Base-by-base conservation (phyloP, 352 stramenopile genomes). In the Globisporangium nunn region DNA sequence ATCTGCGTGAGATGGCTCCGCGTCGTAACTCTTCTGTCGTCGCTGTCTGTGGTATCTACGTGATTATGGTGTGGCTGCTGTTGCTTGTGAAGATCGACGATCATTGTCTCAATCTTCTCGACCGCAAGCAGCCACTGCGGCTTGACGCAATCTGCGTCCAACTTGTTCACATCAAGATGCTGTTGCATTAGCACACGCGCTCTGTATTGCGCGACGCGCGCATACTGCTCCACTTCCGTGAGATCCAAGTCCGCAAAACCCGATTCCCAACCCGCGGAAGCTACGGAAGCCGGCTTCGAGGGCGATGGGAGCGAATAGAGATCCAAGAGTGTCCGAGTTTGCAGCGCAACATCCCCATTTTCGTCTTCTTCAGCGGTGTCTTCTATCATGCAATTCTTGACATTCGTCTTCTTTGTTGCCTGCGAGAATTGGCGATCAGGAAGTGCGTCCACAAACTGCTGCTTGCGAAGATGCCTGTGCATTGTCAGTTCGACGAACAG, bases 201-300 rank as follows among this genome's bases (percentile, higher is more conserved):
- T 33, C 78, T 76, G 29, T 87, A 88, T 58, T 87, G 76, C 1
- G 69, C 76, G 12, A 86, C n/a, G 23, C 78, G 71, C 12, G 66
- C 78, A 49, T 87, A 88, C 12, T 64, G 63, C 28, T 79, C 60
- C 15, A 88, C 53, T 33, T 78, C 63, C 17, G 65, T 44, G 15
- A 88, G 59, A 33, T 87, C 63, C 11, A 84, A 58, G 43, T 85
- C 74, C 4, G 71, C 74, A 37, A 76, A 71, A 0, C 69, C 67
- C 30, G 59, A 68, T 12, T 57, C 47, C 4, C 65, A 62, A 47
- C 67, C 70, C 6, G 59, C 61, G 11, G 60, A 35, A 1, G 46
- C 33, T 0, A 71, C 8, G 8, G 78, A 75, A 2, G 54, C 48
- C n/a, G 71, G 50, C 1, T 49, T 65, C 0, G 44, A 53, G 1